Base-by-base conservation (phyloP, 176 grass and related monocot genomes). In the Rhynchospora pubera region DNA sequence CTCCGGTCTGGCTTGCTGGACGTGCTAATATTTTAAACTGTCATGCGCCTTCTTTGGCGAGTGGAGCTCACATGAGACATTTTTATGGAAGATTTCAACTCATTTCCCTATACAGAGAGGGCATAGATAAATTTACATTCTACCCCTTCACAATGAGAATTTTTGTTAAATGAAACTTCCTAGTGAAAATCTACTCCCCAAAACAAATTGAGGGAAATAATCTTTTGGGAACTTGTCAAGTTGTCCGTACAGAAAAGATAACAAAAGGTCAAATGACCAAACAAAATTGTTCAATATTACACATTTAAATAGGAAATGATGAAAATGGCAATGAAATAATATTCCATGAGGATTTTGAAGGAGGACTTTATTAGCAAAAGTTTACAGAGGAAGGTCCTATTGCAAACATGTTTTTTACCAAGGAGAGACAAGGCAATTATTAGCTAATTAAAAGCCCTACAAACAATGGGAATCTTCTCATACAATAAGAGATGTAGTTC, bases 31-130 rank as follows among this genome's bases (percentile, higher is more conserved):
- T 82, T 77, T 53, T 72, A 28, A 74, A 86, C 50, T 78, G 67
- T 39, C 80, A 81, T 77, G 80, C 83, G 80, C 85, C 84, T 83
- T 52, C 77, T 63, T 45, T 73, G 87, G 43, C 57, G 60, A 89
- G 89, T 91, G 92, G 92, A 53, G 85, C 68, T 89, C 92, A 94
- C 89, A 85, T 94, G 92, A 86, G 85, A 80, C 87, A 53, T 85
- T 90, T 85, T 82, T 94, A 30, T 50, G 42, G 70, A 85, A 76
- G 68, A 78, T 63, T 87, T 77, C 88, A 91, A 91, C 44, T 82
- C 79, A 43, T 51, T 82, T 82, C 18, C 79, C 61, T 13, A 82
- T 61, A 82, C 55, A 62, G 5, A 65, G 43, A 16, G 5, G 42
- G 43, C 26, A 22, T 8, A 3, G 45, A 11, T 47, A 65, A 6